A percentile compares a stretch with the other conserved stretches of the same genome.
phyloP scores from a whole-genome alignment of 305 asterid genomes.

The Solanum hybrid region DNA sequence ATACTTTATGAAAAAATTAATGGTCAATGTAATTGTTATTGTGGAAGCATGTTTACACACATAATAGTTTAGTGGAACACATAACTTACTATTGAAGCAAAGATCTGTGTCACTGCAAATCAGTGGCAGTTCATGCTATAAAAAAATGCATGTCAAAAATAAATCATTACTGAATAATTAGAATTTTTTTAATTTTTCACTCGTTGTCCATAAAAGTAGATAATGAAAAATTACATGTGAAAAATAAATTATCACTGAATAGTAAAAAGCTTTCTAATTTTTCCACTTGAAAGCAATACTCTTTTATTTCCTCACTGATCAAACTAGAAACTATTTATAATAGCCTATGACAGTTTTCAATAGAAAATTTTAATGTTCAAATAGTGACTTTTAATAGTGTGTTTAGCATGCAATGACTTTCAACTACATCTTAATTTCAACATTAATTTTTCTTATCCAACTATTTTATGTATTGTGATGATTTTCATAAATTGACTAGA shows the following conservation, averaged over 20 bases:
- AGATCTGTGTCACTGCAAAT: background rate
- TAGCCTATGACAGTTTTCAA: background rate
- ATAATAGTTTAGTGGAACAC: background rate
- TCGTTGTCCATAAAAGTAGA: too few species aligned
- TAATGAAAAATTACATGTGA: background rate
- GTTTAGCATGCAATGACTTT: background rate
- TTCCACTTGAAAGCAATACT: background rate
- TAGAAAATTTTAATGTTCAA: background rate
- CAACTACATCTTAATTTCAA: background rate
- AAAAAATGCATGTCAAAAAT: too few species aligned
- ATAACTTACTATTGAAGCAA: background rate
- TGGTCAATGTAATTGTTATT: background rate
- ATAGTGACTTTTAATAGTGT: background rate
- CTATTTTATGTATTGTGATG: background rate
- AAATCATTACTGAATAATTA: too few species aligned
- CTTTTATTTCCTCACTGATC: background rate
- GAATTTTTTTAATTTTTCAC: too few species aligned
- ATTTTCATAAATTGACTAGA: background rate
- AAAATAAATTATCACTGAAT: background rate
- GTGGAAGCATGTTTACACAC: background rate
- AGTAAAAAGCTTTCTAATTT: background rate
- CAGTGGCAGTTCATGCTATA: background rate
- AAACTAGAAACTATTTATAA: too few species aligned
- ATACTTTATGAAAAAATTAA: background rate
- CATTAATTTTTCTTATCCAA: background rate